Evolutionary conservation across 495 filamentous ascomycete genomes (phyloP).

Genomic region (Barbatosphaeria neglecta): DNA sequence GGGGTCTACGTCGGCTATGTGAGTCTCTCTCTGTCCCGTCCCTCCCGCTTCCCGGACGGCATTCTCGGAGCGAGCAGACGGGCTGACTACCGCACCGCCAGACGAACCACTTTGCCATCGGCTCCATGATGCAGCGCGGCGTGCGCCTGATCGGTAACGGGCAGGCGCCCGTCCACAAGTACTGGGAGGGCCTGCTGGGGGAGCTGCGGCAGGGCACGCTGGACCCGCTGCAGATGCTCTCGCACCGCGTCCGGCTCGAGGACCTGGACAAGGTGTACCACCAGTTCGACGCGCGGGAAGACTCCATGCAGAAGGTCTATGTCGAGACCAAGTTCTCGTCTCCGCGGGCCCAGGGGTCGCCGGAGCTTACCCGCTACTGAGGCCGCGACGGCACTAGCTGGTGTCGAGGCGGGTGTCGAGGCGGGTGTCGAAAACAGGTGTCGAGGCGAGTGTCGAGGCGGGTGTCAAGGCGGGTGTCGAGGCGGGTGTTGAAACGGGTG

Average conservation of each 20-base stretch:
- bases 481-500: too few species aligned
- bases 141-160: constrained; percentile 74
- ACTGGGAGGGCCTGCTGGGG: constrained; percentile 65
- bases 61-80: neutral
- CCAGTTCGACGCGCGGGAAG: constrained; percentile 57
- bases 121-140: constrained; percentile 77
- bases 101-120: constrained; percentile 76
- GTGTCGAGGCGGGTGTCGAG: too few species aligned
- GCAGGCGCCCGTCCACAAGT: constrained; percentile 73
- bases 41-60: neutral
- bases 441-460: too few species aligned
- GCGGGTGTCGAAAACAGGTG: too few species aligned
- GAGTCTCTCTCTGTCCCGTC: constrained; percentile 14
- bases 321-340: constrained; percentile 55
- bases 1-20: constrained; percentile 77
- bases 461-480: too few species aligned
- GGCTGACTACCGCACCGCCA: constrained; percentile 9
- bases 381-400: too few species aligned
- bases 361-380: constrained; percentile 36
- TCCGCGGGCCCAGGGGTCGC: constrained; percentile 41
- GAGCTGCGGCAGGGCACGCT: constrained; percentile 61
- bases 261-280: constrained; percentile 62
- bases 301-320: constrained; percentile 62
- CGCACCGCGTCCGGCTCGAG: constrained; percentile 63
- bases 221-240: constrained; percentile 69